Conservation (phyloP, 495 filamentous ascomycete species). For the Podospora fimiseda region DNA sequence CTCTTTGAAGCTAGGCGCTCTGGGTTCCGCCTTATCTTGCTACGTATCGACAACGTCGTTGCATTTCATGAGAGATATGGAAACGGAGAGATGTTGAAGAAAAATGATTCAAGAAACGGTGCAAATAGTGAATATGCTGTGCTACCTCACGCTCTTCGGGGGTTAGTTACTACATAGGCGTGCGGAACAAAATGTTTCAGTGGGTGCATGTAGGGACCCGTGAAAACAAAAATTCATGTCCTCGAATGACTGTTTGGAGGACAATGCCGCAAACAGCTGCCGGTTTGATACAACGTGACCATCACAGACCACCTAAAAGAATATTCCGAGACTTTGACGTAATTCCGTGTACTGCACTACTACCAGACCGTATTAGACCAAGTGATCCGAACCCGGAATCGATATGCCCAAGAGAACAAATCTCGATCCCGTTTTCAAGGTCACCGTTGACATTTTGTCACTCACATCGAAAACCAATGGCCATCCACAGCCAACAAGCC, state of each 20-base stretch:
- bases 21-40: too few species aligned
- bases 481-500: neutral
- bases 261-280: slow-evolving; percentile 7
- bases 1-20: too few species aligned
- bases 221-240: neutral
- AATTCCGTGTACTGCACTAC: too few species aligned
- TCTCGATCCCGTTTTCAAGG: neutral
- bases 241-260: neutral
- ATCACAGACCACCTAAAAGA: neutral
- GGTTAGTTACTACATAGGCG: too few species aligned
- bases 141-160: too few species aligned
- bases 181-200: too few species aligned
- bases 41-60: too few species aligned
- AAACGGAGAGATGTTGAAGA: too few species aligned
- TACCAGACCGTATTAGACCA: neutral
- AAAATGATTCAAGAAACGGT: too few species aligned
- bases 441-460: neutral
- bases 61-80: too few species aligned
- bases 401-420: too few species aligned
- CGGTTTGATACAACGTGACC: neutral
- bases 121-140: too few species aligned
- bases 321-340: neutral
- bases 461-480: neutral
- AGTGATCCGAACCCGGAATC: neutral
- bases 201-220: slow-evolving; percentile 4